phyloP scores from a whole-genome alignment of 2,329 filamentous ascomycete species.

The Nemania serpens region DNA sequence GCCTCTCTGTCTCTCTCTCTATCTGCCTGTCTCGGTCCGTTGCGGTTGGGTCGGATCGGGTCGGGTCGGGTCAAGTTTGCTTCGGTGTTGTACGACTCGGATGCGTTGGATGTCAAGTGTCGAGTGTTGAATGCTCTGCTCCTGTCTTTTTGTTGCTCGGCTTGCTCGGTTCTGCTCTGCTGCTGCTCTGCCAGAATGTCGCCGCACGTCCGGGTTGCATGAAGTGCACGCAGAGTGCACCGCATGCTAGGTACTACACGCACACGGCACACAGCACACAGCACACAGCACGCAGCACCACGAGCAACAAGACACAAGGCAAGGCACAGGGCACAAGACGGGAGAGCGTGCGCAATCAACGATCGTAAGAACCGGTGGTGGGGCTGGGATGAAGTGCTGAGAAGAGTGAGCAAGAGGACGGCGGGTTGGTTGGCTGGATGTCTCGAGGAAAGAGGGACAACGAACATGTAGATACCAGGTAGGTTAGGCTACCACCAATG shows the following conservation, averaged over 20 bases:
- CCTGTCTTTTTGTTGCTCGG: too few species aligned
- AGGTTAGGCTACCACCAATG: too few species aligned
- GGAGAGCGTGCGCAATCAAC: not conserved
- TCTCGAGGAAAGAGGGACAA: constrained; percentile 1
- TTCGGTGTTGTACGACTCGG: not conserved
- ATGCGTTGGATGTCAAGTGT: too few species aligned
- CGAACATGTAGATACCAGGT: not conserved
- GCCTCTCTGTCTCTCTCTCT: too few species aligned
- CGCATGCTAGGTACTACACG: too few species aligned
- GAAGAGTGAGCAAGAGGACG: constrained; percentile 1
- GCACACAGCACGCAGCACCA: not conserved
- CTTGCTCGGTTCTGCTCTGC: too few species aligned
- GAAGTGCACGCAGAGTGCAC: too few species aligned
- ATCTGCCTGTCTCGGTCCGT: not conserved
- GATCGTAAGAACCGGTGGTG: constrained; percentile 24
- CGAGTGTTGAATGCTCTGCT: too few species aligned
- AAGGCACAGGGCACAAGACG: not conserved
- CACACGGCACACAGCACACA: not conserved
- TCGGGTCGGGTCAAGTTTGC: constrained; percentile 1
- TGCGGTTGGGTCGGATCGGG: not conserved
- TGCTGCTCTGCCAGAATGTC: too few species aligned
- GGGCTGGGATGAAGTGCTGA: constrained; percentile 10
- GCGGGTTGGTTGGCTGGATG: not conserved
- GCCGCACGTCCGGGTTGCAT: too few species aligned
- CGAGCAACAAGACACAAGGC: too few species aligned